Base-by-base conservation (phyloP, 768 basidiomycete genomes). In the Pisolithus orientalis region DNA sequence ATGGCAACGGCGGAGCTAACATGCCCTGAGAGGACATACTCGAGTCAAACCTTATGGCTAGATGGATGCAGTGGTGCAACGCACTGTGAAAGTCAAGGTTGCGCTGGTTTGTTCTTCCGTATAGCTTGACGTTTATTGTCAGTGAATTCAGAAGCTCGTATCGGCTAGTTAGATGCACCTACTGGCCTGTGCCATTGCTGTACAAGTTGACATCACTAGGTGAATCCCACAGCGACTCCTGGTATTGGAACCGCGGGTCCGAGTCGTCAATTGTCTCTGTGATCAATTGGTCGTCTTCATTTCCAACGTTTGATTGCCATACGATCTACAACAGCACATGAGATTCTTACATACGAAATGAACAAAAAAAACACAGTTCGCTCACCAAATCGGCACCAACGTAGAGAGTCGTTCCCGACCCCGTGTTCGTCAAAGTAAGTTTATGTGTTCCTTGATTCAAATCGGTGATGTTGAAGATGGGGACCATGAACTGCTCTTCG, bases 321-420 rank as follows among this genome's bases (percentile, higher is more conserved):
- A 52, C 60, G 29, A 66, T 58, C 65, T 66, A 27, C 31, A 27
- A 11, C 25, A 42, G 6, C n/a, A 13, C 24, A 9, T 39, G n/a
- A 7, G 37, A 34, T 17, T 28, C 21, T 21, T 21, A 2, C 21
- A 16, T 9, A 8, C n/a, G 3, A 9, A 6, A 34, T 34, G 7
- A 6, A 25, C n/a, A 47, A n/a, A 37, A 21, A 21, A n/a, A 16
- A 17, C 11, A 11, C 31, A 9, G 9, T 32, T 17, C 9, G 32
- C 32, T 16, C 4, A 78, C 79, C 54, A 72, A 77, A 50, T 82
- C 80, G 25, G 80, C 62, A 57, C 77, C 80, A 44, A 81, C 57
- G 39, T 62, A 68, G 37, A 54, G 10, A 21, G 40, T 17, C 5
- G 17, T 42, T 48, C 71, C 72, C 3, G 64, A 59, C 29, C 75